These are phyloP conservation scores for Parsonsia alboflavescens DNA, from an alignment of 257 asterid species.

Conservation along the genomic window DNA sequence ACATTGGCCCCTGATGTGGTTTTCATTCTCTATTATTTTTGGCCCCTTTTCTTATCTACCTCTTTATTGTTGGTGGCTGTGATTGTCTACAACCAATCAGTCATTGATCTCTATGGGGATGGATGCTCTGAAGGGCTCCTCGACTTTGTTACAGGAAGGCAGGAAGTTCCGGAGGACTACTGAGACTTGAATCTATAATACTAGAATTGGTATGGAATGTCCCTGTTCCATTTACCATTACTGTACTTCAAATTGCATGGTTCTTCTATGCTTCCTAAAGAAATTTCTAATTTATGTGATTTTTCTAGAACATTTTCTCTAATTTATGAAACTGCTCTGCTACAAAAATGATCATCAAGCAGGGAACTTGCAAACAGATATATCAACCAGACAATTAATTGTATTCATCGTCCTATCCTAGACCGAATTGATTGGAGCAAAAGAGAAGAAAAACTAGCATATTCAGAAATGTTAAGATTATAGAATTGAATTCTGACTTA, in stretches of 20 bases:
- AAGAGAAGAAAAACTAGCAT: background rate
- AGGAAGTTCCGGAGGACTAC: constrained; percentile 25
- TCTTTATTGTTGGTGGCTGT: constrained; percentile 34
- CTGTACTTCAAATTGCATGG: background rate
- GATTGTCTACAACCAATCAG: constrained; percentile 31
- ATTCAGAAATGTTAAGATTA: background rate
- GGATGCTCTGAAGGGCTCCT: constrained; percentile 32
- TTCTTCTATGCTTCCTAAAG: background rate
- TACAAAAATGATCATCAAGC: background rate
- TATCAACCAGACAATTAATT: background rate
- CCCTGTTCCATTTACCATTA: background rate
- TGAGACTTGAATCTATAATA: background rate
- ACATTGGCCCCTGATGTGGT: constrained; percentile 25
- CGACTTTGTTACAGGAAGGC: constrained; percentile 36
- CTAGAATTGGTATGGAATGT: background rate
- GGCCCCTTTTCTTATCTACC: constrained; percentile 59
- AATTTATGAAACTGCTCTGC: background rate
- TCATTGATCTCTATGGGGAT: constrained; percentile 23
- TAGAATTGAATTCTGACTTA: background rate
- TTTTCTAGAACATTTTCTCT: background rate
- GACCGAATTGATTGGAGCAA: too few relatives aligned
- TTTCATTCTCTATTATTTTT: constrained; percentile 37
- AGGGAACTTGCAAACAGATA: background rate
- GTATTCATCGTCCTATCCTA: background rate
- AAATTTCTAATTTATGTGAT: background rate